Conservation (phyloP, 805 yeast genomes). For the Lachancea sp. region DNA sequence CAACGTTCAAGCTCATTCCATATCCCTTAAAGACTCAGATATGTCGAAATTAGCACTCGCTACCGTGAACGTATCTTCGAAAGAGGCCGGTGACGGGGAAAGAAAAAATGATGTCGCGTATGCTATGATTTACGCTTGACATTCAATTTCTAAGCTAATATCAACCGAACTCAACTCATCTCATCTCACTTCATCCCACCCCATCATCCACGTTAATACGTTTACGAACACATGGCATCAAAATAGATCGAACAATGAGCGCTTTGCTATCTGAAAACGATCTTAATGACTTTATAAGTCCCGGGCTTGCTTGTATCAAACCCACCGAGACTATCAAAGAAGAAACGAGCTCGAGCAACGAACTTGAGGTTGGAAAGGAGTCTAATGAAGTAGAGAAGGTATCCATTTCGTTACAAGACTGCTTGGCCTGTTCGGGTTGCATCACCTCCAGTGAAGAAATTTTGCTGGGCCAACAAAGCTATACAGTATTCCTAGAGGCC, state of each 20-base stretch:
- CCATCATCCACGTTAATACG: too few species aligned
- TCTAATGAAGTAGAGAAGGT: conserved; percentile 63
- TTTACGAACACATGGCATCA: not conserved
- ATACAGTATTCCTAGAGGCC: conserved; percentile 64
- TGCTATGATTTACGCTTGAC: too few species aligned
- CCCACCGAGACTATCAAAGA: conserved; percentile 47
- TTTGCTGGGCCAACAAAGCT: conserved; percentile 83
- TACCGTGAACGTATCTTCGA: too few species aligned
- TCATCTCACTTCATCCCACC: too few species aligned
- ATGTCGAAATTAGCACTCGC: too few species aligned
- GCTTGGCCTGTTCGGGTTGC: conserved; percentile 95
- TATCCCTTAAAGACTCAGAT: too few species aligned
- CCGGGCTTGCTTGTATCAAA: conserved; percentile 91
- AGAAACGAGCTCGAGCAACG: conserved; percentile 20
- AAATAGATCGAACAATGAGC: conserved; percentile 48
- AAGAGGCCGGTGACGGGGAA: too few species aligned
- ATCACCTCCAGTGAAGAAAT: conserved; percentile 97
- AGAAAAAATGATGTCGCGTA: too few species aligned
- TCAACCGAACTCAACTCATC: too few species aligned
- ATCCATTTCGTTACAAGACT: conserved; percentile 83
- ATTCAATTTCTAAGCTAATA: too few species aligned
- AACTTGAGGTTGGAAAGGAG: conserved; percentile 62
- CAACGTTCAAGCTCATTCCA: too few species aligned
- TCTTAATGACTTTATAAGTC: conserved; percentile 87
- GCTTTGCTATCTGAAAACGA: conserved; percentile 85